Base-by-base conservation (phyloP, 2,329 filamentous ascomycete species). In the Metarhizium humberi region DNA sequence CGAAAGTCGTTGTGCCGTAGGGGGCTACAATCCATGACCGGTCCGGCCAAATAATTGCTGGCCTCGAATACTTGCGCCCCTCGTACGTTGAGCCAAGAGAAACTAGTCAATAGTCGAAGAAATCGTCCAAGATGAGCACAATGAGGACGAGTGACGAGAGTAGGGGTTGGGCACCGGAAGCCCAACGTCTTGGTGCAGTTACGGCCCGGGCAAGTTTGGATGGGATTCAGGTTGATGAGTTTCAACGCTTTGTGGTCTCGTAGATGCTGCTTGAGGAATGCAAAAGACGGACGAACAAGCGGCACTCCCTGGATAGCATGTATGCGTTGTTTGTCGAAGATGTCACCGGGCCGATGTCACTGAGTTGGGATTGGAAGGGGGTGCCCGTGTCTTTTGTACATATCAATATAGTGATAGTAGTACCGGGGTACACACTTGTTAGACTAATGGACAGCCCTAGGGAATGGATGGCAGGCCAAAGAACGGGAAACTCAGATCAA, bases 11-110 rank as follows among this genome's bases (percentile, higher is more conserved):
- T 60, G 61, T 63, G 63, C 64, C 66, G 63, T 56, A 63, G 61
- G 59, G 66, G 67, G 64, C 70, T 73, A 68, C 69, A 65, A 72
- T 73, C 73, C 73, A 75, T 77, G 58, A 66, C 67, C 63, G 60
- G 56, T 59, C 56, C 54, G 8, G 54, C 46, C 18, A 14, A 43
- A 38, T 29, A 30, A 46, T 6, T 43, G 4, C 38, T 29, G 8
- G 20, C 42, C 36, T n/a, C 18, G 48, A 50, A n/a, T 30, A 29
- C n/a, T 20, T 45, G 6, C 4, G n/a, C 20, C 8, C 42, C n/a
- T 45, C 7, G 42, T 45, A 16, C n/a, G 42, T 20, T 40, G 14
- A 13, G 38, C 13, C 14, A 3, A 40, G 10, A 14, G 34, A 40
- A 16, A 14, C 38, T 40, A 11, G 38, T 16, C 14, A 16, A 13